A percentile compares a stretch with the other conserved stretches of the same genome.
Conservation (phyloP, 31 red algal genomes). For the Bonnemaisonia californica region DNA sequence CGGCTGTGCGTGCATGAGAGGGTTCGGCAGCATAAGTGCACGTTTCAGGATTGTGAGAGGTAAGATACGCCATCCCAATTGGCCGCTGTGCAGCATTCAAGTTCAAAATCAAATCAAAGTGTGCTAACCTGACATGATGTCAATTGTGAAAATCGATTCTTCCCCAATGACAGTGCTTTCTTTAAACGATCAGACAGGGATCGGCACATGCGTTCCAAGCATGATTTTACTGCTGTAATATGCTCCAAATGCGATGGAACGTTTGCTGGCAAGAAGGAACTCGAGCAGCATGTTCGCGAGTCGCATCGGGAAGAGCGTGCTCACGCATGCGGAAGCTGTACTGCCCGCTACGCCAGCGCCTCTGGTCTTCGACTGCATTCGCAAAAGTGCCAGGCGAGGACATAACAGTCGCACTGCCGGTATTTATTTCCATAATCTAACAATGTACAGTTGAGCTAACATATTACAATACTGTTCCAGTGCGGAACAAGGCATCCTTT, state of each 20-base stretch:
- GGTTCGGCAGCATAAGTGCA: slow-evolving; percentile 35
- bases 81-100: too few species aligned
- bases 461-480: too few species aligned
- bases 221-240: not conserved
- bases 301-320: not conserved
- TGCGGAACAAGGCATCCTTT: too few species aligned
- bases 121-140: too few species aligned
- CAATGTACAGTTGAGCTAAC: not conserved
- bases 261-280: not conserved
- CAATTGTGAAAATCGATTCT: not conserved
- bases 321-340: not conserved
- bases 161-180: slow-evolving; percentile 18
- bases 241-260: slow-evolving; percentile 16
- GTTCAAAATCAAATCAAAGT: too few species aligned
- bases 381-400: not conserved
- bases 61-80: too few species aligned
- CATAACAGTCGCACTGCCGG: not conserved
- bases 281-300: not conserved
- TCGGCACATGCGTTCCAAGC: slow-evolving; percentile 39
- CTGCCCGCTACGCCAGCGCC: not conserved
- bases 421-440: slow-evolving; percentile 5
- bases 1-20: slow-evolving; percentile 36
- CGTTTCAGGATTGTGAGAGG: slow-evolving; percentile 21
- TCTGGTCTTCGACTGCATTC: not conserved
- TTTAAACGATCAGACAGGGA: slow-evolving; percentile 37